A percentile compares a stretch with the other conserved stretches of the same genome.
Evolutionary conservation across 306 rosid species (phyloP).

Genomic region (Albizia julibrissin): DNA sequence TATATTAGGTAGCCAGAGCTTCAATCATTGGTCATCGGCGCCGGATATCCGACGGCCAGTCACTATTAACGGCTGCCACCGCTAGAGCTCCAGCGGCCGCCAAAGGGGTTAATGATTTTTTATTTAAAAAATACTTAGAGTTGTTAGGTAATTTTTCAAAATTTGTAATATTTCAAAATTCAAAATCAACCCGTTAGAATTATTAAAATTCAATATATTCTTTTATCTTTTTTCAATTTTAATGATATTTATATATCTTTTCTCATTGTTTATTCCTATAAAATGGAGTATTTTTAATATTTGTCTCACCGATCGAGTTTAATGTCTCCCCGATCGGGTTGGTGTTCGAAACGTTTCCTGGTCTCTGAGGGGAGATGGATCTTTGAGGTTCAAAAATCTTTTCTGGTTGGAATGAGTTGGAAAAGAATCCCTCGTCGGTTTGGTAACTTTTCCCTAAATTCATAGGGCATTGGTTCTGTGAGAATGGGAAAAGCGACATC

Average conservation of each 20-base stretch:
- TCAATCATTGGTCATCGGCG: no score
- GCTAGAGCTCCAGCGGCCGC: rapidly evolving
- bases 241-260: no score
- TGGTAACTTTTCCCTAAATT: slow-evolving; percentile 31
- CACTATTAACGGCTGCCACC: no score
- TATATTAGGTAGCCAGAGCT: no score
- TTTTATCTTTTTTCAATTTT: no score
- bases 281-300: not conserved
- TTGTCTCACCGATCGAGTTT: not conserved
- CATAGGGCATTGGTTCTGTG: slow-evolving; percentile 26
- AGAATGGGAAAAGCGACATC: slow-evolving; percentile 58
- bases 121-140: no score
- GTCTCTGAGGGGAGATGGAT: not conserved
- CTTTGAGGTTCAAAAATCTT: not conserved
- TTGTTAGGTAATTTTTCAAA: no score
- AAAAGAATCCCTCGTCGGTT: not conserved
- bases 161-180: no score
- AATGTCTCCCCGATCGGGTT: not conserved
- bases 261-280: not conserved
- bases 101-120: no score
- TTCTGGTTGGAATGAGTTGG: slow-evolving; percentile 25
- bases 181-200: no score
- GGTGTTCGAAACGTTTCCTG: not conserved
- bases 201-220: no score
- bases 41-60: no score